Evolutionary conservation across 805 yeast species (phyloP), one percentile per base, ranked within the genome.

Genomic region (Starmera amethionina): DNA sequence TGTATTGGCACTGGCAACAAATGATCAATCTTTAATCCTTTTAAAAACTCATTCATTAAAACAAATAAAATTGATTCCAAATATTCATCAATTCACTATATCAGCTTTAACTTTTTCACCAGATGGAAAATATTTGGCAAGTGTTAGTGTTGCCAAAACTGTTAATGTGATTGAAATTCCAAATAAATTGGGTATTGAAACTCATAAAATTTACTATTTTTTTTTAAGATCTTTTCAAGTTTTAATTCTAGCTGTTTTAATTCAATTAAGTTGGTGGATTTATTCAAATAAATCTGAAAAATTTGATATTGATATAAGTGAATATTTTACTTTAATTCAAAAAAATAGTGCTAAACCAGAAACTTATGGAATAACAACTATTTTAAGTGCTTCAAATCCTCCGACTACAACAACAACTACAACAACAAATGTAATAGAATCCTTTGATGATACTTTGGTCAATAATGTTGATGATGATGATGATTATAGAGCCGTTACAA

Each of bases 141-240:
- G 85, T 27, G 82, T 78, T 0, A 81, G 93, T 19, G 87, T 86
- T 3, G 84, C 89, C 2, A 79, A 81, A 44, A 68, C 86, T 1
- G 71, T 88, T 28, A 77, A 72, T 47, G 75, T 86, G 9, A 59
- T 80, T 40, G 72, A 68, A 43, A 60, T 86, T 28, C 89, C 93
- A 4, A 62, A 59, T 27, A 69, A 66, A 5, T 64, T 64, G 14
- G 59, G 59, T 10, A 42, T 51, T 32, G 58, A 54, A 32, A 54
- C 55, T 8, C 55, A 51, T 35, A 46, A 25, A 13, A 38, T 54
- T 11, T 51, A 53, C 29, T 36, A 49, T 38, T 50, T 53, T 41
- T 51, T 52, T 32, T n/a, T 46, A 13, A 48, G 48, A 34, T 31
- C 50, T 3, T 40, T 50, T 37, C 51, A 49, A 30, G 15, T 53